Evolutionary conservation across 2,329 filamentous ascomycete species (phyloP), one percentile per base, ranked within the genome.

Genomic region (Chalaropsis thielavioides): DNA sequence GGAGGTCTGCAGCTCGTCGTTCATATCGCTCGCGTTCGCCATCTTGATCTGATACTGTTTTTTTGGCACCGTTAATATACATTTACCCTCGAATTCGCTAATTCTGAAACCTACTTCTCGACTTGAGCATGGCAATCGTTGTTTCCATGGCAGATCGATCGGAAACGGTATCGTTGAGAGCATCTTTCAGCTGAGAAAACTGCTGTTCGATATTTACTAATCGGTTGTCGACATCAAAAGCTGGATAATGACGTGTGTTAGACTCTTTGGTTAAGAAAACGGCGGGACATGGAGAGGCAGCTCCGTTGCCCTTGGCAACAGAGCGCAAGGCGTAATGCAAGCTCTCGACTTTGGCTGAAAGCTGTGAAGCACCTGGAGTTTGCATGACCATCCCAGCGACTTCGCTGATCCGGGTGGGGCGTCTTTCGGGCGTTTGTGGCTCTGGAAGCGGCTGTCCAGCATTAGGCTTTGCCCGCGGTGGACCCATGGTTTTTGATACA

Each of bases 211-310:
- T 86, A 67, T 85, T 82, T 68, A 86, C 85, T 69, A 96, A 81
- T 40, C 87, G 84, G 68, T 83, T 83, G 70, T 91, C 86, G 69
- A 91, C 84, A 73, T 96, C 90, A 81, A 87, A 92, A 71, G 82
- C 88, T 89, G 81, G 68, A 75, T 78, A 83, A 41, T 73, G 75
- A 70, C 77, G 80, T 69, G 82, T 76, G 80, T 89, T 87, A 85
- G 91, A 90, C 79, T 84, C 76, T 76, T 83, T 85, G 68, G 81
- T 85, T 71, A 90, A 78, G 77, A 79, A 89, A 1, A 71, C 71
- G 15, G 73, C 43, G n/a, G 63, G 63, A 22, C 58, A 67, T 22
- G 65, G 65, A 46, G 63, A 58, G 17, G 22, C 35, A 17, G 67
- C 59, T 38, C 24, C 40, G 15, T 44, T 66, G 38, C 62, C 44